A percentile compares a stretch with the other conserved stretches of the same genome.
Evolutionary conservation across 805 yeast genomes (phyloP).

Genomic region (Yarrowia sp.): DNA sequence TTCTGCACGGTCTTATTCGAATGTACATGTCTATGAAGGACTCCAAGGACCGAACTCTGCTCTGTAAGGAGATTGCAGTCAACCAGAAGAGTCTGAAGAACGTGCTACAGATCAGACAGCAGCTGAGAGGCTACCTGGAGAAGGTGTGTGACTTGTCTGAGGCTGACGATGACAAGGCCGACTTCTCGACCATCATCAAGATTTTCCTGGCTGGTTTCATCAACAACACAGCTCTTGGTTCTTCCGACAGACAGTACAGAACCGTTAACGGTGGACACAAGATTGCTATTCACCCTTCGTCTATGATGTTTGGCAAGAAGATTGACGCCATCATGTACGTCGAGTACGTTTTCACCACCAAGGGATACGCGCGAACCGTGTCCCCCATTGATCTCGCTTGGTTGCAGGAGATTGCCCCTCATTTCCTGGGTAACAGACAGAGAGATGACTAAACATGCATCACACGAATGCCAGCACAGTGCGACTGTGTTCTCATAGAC

Average conservation of each 20-base stretch:
- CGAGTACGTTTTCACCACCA: conserved; percentile 90
- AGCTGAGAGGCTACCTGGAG: conserved; percentile 72
- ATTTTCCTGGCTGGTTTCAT: conserved; percentile 84
- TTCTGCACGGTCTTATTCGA: conserved; percentile 79
- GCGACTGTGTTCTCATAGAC: conserved; percentile 4
- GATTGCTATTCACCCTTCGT: conserved; percentile 89
- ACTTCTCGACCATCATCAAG: conserved; percentile 57
- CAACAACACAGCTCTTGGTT: conserved; percentile 89
- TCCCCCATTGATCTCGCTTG: conserved; percentile 80
- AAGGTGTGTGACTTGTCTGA: conserved; percentile 48
- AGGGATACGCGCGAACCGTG: conserved; percentile 92
- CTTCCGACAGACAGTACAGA: conserved; percentile 92
- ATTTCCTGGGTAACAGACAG: conserved; percentile 54
- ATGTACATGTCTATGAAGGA: conserved; percentile 57
- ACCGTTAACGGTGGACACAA: conserved; percentile 82
- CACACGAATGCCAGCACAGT: not conserved
- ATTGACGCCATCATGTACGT: conserved; percentile 91
- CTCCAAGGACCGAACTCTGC: conserved; percentile 65
- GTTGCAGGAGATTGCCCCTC: conserved; percentile 84
- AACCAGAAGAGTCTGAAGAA: conserved; percentile 81
- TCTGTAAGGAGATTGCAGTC: conserved; percentile 84
- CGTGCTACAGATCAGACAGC: conserved; percentile 76
- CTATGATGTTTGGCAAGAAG: conserved; percentile 80
- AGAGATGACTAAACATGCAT: conserved; percentile 6
- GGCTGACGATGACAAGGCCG: conserved; percentile 49